Conservation (phyloP, 768 basidiomycete species). For the Macrolepiota albuminosa region DNA sequence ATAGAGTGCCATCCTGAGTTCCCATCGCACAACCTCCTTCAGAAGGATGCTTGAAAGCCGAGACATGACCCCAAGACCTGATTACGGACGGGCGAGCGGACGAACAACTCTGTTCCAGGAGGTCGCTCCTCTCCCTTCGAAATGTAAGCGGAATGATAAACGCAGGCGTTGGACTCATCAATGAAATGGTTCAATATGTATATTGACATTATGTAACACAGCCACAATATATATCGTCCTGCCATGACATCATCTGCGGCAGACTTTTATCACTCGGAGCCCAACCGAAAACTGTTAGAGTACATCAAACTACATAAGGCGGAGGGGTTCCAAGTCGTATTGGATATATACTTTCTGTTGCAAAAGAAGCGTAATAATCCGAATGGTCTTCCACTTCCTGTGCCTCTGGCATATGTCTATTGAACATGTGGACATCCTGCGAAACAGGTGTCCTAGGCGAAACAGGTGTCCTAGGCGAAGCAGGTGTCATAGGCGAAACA, state of each 20-base stretch:
- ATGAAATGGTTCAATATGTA: not conserved
- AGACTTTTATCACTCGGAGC: too few relatives aligned
- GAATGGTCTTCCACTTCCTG: not conserved
- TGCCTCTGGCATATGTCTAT: not conserved
- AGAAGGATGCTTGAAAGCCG: not conserved
- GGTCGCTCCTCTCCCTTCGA: constrained; percentile 9
- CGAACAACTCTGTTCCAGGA: constrained; percentile 28
- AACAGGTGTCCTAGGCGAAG: too few relatives aligned
- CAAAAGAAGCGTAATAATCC: not conserved
- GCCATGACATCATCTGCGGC: not conserved
- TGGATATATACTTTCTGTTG: not conserved
- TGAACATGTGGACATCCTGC: too few relatives aligned
- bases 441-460: not conserved
- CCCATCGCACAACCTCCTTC: constrained; percentile 30
- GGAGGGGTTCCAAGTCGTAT: not conserved
- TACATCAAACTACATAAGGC: too few relatives aligned
- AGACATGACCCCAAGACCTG: constrained; percentile 23
- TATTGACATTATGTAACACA: not conserved
- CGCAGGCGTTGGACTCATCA: constrained; percentile 5
- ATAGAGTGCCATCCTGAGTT: constrained; percentile 40
- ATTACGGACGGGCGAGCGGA: constrained; percentile 26
- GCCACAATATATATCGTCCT: not conserved
- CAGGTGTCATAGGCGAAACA: too few relatives aligned
- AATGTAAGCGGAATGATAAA: constrained; percentile 31
- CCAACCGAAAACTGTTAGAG: not conserved